Evolutionary conservation across 1,284 basidiomycete genomes (phyloP).

Genomic region (Austroboletus niveus): DNA sequence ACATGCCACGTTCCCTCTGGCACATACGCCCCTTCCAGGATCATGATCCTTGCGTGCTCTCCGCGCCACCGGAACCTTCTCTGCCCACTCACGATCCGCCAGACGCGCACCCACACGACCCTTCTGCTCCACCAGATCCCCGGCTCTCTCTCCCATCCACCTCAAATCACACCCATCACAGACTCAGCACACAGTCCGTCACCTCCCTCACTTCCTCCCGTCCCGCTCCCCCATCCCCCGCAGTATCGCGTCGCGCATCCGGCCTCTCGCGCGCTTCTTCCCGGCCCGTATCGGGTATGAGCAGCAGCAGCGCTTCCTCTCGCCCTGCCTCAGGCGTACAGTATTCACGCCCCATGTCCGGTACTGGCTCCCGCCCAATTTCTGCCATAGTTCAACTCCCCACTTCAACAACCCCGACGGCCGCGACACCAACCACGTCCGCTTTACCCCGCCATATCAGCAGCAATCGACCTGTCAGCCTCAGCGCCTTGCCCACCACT

Average conservation of each 20-base stretch:
- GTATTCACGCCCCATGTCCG: constrained; percentile 7
- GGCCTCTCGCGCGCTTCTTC: constrained; percentile 33
- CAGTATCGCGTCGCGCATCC: constrained; percentile 54
- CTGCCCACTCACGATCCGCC: not conserved
- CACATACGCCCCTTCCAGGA: constrained; percentile 27
- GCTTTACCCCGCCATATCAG: not conserved
- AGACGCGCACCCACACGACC: constrained; percentile 8
- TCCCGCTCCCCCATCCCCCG: constrained; percentile 66
- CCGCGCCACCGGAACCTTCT: not conserved
- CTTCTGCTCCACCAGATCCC: constrained; percentile 6
- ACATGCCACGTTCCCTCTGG: constrained; percentile 27
- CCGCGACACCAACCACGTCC: not conserved
- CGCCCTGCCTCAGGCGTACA: constrained; percentile 17
- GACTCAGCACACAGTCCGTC: constrained; percentile 23
- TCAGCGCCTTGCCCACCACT: not conserved
- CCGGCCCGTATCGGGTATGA: constrained; percentile 19
- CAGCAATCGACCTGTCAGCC: not conserved
- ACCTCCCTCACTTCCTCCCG: constrained; percentile 52
- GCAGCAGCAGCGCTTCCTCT: constrained; percentile 12
- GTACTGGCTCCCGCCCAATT: not conserved
- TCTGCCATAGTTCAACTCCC: constrained; percentile 3
- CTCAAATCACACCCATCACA: constrained; percentile 8
- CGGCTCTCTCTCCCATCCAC: constrained; percentile 4
- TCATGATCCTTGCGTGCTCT: constrained; percentile 2
- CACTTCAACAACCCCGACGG: constrained; percentile 3